Conservation (phyloP, 352 stramenopile species). For the Globisporangium barbulae region DNA sequence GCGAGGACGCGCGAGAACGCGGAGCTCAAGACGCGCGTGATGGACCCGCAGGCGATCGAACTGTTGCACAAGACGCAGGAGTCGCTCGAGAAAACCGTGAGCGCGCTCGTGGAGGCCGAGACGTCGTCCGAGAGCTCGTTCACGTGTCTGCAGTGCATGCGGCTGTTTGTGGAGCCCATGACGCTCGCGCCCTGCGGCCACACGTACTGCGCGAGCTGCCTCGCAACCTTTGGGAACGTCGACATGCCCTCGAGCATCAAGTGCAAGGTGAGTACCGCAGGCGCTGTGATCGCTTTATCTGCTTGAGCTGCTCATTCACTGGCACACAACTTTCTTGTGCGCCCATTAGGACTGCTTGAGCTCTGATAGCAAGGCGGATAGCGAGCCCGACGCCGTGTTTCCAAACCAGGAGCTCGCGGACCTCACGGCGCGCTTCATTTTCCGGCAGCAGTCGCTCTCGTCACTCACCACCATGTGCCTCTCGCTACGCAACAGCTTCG, state of each 20-base stretch:
- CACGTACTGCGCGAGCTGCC: constrained; percentile 60
- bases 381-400: constrained; percentile 53
- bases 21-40: constrained; percentile 41
- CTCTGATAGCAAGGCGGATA: background rate
- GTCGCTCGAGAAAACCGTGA: constrained; percentile 65
- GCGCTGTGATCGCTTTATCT: background rate
- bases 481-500: constrained; percentile 63
- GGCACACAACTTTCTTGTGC: background rate
- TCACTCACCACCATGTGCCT: constrained; percentile 65
- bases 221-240: constrained; percentile 36
- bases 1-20: constrained; percentile 36
- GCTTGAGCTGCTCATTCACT: background rate
- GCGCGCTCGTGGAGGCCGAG: constrained; percentile 62
- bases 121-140: constrained; percentile 71
- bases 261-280: constrained; percentile 33
- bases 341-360: constrained; percentile 8
- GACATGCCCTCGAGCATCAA: constrained; percentile 39
- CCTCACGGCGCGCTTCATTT: constrained; percentile 69
- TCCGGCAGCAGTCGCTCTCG: constrained; percentile 66
- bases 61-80: constrained; percentile 59
- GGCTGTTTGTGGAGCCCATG: constrained; percentile 56
- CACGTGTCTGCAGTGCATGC: constrained; percentile 74
- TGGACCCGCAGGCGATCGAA: constrained; percentile 49
- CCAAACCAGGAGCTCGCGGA: constrained; percentile 66
- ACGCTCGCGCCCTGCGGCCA: constrained; percentile 70